Evolutionary conservation across 805 yeast species (phyloP).

Genomic region (Metschnikowia borealis): DNA sequence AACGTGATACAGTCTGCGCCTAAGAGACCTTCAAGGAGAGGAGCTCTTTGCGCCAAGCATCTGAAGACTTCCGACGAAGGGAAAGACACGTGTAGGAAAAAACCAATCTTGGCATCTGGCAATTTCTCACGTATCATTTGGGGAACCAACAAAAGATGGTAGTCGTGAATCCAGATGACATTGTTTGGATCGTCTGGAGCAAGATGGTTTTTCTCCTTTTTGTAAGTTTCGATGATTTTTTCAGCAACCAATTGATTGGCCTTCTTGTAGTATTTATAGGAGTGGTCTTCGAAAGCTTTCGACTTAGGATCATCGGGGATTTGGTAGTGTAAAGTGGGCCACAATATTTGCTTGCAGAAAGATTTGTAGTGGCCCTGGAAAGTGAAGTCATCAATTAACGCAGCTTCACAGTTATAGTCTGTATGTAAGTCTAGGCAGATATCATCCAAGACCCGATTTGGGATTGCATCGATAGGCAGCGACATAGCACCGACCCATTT

Average conservation of each 20-base stretch:
- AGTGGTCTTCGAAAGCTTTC: slow-evolving; percentile 91
- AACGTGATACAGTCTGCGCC: slow-evolving; percentile 88
- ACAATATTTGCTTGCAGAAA: slow-evolving; percentile 88
- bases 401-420: slow-evolving; percentile 58
- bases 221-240: slow-evolving; percentile 58
- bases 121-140: slow-evolving; percentile 69
- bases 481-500: slow-evolving; percentile 91
- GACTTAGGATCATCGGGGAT: slow-evolving; percentile 93
- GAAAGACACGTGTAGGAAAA: slow-evolving; percentile 88
- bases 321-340: slow-evolving; percentile 94
- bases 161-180: slow-evolving; percentile 89
- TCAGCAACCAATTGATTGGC: slow-evolving; percentile 82
- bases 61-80: slow-evolving; percentile 95
- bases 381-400: slow-evolving; percentile 70
- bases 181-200: slow-evolving; percentile 49
- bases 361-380: slow-evolving; percentile 89
- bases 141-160: slow-evolving; percentile 85
- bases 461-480: slow-evolving; percentile 82
- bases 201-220: slow-evolving; percentile 45
- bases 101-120: slow-evolving; percentile 85
- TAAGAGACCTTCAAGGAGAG: slow-evolving; percentile 72
- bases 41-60: slow-evolving; percentile 83
- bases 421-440: slow-evolving; percentile 47
- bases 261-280: slow-evolving; percentile 79
- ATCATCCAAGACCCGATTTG: slow-evolving; percentile 47